Evolutionary conservation across 2,329 filamentous ascomycete genomes (phyloP).

Genomic region (Colletotrichum chlorophyti): DNA sequence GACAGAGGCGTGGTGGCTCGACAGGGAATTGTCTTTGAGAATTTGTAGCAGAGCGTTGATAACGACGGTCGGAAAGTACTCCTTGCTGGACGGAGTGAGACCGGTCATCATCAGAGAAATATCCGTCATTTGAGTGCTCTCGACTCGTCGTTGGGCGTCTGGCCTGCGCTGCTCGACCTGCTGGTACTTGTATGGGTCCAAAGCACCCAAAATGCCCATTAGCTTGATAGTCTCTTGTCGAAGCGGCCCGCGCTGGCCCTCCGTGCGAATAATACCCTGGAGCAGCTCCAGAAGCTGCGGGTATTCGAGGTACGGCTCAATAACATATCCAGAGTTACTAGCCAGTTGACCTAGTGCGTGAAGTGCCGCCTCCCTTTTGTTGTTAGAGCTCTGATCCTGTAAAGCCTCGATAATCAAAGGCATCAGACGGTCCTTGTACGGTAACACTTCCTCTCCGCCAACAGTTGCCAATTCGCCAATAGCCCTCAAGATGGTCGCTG

Average conservation of each 20-base stretch:
- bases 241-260: conserved; percentile 81
- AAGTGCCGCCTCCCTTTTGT: conserved; percentile 89
- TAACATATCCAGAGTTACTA: conserved; percentile 97
- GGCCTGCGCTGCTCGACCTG: conserved; percentile 90
- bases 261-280: conserved; percentile 92
- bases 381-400: conserved; percentile 89
- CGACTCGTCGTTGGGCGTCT: conserved; percentile 74
- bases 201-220: conserved; percentile 91
- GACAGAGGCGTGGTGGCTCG: conserved; percentile 89
- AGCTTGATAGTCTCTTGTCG: conserved; percentile 95
- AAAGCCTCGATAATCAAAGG: conserved; percentile 92
- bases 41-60: conserved; percentile 95
- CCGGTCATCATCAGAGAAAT: conserved; percentile 98
- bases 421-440: conserved; percentile 92
- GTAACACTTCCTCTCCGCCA: conserved; percentile 90
- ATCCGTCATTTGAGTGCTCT: conserved; percentile 78
- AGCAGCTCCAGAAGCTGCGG: conserved; percentile 91
- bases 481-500: conserved; percentile 92
- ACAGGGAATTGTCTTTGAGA: conserved; percentile 86
- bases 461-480: conserved; percentile 94
- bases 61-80: conserved; percentile 97
- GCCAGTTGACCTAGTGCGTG: conserved; percentile 91
- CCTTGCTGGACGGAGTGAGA: conserved; percentile 93
- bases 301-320: conserved; percentile 93
- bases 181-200: conserved; percentile 96